A percentile compares a stretch with the other conserved stretches of the same genome.
Conservation (phyloP, 2,329 filamentous ascomycete species). For the Xylaria hypoxylon region DNA sequence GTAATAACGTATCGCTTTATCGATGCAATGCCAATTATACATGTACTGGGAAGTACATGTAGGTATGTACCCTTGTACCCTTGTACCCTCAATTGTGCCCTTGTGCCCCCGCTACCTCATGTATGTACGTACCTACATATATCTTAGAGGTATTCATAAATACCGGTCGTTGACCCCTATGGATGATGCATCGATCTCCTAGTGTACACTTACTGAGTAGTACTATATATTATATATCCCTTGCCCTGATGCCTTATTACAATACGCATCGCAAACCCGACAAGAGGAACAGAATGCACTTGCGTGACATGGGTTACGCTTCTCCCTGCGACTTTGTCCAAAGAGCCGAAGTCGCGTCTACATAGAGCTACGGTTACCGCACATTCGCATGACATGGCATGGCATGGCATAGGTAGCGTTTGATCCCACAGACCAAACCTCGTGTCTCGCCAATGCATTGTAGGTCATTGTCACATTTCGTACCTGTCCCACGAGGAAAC, state of each 20-base stretch:
- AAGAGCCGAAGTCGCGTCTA: conserved; percentile 38
- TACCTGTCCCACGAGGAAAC: conserved; percentile 35
- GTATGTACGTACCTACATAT: too few species aligned
- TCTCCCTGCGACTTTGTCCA: conserved; percentile 35
- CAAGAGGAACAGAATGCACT: conserved; percentile 10
- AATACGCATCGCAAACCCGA: conserved; percentile 10
- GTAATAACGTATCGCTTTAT: conserved; percentile 15
- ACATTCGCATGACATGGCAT: conserved; percentile 26
- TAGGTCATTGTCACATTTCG: conserved; percentile 20
- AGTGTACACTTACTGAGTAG: too few species aligned
- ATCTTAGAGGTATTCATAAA: too few species aligned
- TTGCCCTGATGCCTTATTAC: neutral
- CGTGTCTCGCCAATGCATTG: conserved; percentile 39
- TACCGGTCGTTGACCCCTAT: too few species aligned
- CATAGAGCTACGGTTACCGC: conserved; percentile 20
- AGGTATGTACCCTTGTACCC: neutral
- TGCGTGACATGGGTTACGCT: conserved; percentile 33
- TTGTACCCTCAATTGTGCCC: neutral
- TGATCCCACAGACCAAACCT: conserved; percentile 44
- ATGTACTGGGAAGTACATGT: too few species aligned
- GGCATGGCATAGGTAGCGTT: conserved; percentile 39
- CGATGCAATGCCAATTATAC: conserved; percentile 17
- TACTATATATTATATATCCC: neutral
- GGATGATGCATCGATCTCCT: neutral
- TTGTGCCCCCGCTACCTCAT: too few species aligned